Evolutionary conservation across 805 yeast genomes (phyloP), one percentile per base, ranked within the genome.

Genomic region (Ogataea parapolymorpha): DNA sequence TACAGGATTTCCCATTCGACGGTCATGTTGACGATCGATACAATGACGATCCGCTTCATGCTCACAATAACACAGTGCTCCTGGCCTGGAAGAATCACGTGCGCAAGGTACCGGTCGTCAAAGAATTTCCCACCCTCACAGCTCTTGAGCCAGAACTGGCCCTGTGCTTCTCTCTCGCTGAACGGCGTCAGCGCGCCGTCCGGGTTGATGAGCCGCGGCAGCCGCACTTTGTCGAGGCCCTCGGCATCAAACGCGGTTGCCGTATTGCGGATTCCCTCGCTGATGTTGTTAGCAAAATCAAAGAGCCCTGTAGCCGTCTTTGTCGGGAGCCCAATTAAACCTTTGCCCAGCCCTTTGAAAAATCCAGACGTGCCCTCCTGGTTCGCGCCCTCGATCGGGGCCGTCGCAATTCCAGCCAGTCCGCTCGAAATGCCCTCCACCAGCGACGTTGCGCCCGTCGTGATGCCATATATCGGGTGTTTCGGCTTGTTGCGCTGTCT

Each of bases 251-350:
- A 83, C 1, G 85, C 91, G 0, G 96, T 86, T 0, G 99, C 88
- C 0, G 97, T 86, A 59, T 83, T 90, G 45, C 90, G 74, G 35
- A 95, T 89, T 20, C 98, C 98, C 59, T 90, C 97, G 65, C 95
- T 82, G 26, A 93, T 81, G 61, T 87, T 91, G 39, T 85, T 84
- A 1, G 98, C 96, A 48, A 95, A 70, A 59, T 93, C 99, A 50
- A 93, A 82, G 17, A 93, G 60, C 10, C 99, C 99, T 51, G 91
- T 89, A 0, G 96, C 96, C 0, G 98, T 87, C 67, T 93, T 93
- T 0, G 99, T 90, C 0, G 99, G 99, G 23, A 95, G 66, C 0
- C 99, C 99, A 42, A 93, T 78, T n/a, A 95, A 57, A 10, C 99
- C 99, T 55, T 82, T 85, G 4, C 99, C 99, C 3, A 93, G 58